These are phyloP conservation scores for Lathyrus sativus DNA, from an alignment of 306 rosid species.

Conservation along the genomic window DNA sequence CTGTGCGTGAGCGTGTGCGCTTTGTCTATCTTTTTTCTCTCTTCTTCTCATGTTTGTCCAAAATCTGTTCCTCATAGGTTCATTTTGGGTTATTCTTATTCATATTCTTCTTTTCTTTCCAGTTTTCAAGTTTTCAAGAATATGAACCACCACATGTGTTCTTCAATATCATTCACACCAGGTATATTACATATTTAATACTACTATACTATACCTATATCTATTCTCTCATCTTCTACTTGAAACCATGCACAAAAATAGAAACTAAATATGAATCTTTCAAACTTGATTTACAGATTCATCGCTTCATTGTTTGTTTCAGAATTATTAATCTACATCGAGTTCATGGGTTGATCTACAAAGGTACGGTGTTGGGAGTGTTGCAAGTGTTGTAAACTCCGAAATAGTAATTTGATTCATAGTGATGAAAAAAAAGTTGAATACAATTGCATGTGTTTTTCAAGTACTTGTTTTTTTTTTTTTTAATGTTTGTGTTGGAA, in stretches of 20 bases:
- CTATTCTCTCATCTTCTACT: slow-evolving; percentile 29
- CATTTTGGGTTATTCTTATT: slow-evolving; percentile 48
- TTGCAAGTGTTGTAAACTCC: background rate
- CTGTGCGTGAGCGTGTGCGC: slow-evolving; percentile 4
- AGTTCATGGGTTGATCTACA: slow-evolving; percentile 55
- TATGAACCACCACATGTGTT: slow-evolving; percentile 77
- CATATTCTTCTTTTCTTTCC: slow-evolving; percentile 51
- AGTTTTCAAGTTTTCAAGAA: slow-evolving; percentile 36
- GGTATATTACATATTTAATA: slow-evolving; percentile 41
- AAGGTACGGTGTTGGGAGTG: slow-evolving; percentile 29
- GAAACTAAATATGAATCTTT: background rate
- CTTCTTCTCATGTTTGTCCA: slow-evolving; percentile 9
- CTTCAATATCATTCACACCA: slow-evolving; percentile 66
- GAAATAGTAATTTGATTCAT: background rate
- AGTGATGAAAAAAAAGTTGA: background rate
- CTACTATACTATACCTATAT: slow-evolving; percentile 7
- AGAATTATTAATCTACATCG: slow-evolving; percentile 10
- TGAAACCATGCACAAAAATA: slow-evolving; percentile 9
- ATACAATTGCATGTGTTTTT: slow-evolving; percentile 27
- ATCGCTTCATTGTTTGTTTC: slow-evolving; percentile 33
- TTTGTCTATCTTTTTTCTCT: slow-evolving; percentile 27
- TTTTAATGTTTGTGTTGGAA: slow-evolving; percentile 7
- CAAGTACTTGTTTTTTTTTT: slow-evolving; percentile 4
- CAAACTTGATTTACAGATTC: slow-evolving; percentile 22
- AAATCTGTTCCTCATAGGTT: slow-evolving; percentile 40